Base-by-base conservation (phyloP, 2,329 filamentous ascomycete species). In the Emergomyces africanus region DNA sequence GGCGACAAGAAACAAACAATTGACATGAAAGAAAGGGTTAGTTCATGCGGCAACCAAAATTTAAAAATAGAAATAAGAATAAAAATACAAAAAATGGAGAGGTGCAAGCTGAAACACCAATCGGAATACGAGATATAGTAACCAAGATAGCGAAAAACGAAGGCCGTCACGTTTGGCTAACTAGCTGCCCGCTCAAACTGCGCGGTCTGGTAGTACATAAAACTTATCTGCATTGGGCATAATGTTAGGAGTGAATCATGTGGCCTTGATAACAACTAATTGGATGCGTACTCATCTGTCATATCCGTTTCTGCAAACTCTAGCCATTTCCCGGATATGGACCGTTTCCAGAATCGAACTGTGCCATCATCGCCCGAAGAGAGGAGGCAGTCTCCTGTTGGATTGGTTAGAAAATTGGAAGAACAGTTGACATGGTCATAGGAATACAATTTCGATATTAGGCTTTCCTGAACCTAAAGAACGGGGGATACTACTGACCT, bases 281-380 rank as follows among this genome's bases (percentile, higher is more conserved):
- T 57, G 55, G 41, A 41, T 3, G 30, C 48, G 12, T 57, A 67
- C 63, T 71, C 69, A 57, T 70, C 68, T 44, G 67, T 65, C 67
- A 75, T 69, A 56, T 75, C 68, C 15, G 73, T 71, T 62, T 76
- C 74, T 15, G 74, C 74, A 60, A 71, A 76, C 60, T 76, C 74
- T 18, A 76, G 69, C 74, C 74, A 76, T 63, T 74, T 71, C n/a
- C 73, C 73, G 6, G 72, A 71, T 54, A 75, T 61, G 9, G 72
- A 68, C 54, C 72, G 72, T 61, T 75, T 76, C 74, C 74, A 76
- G 59, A 76, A 76, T 54, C 74, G 70, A 53, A 74, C 71, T 50
- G 64, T 63, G 5, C 74, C 74, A 61, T 76, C 74, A 50, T 76
- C 74, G 2, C 74, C 74, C 3, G 73, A 74, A 14, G 73, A 74